Base-by-base conservation (phyloP, 192 early-diverging fungal species). In the Dissophora globulifera region DNA sequence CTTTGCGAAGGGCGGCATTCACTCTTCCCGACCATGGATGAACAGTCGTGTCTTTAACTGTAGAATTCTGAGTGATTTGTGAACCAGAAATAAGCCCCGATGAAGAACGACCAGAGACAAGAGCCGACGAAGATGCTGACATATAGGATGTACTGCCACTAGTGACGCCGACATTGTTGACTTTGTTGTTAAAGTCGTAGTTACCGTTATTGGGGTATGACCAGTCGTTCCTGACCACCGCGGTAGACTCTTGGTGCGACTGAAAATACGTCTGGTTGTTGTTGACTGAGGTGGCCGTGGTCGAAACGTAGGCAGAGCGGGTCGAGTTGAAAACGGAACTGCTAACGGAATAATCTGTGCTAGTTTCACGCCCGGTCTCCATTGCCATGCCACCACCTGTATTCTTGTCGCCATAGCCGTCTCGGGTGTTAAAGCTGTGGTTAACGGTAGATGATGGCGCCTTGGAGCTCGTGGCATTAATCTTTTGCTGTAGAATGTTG, bases 1-100 rank as follows among this genome's bases (percentile, higher is more conserved):
- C 81, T 11, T 87, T 70, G 0, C 67, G 80, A 23, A 97, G 75
- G 10, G 89, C 91, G 43, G 87, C 88, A 51, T 71, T 63, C 25
- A 95, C 91, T 33, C 94, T 89, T 1, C 82, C 70, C 3, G 89
- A 84, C 93, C 93, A 96, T 27, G 89, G 89, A 63, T 85, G 83
- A 17, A 48, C 13, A 2, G 54, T 49, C 6, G 49, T 29, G 10
- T 67, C 63, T 31, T 62, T 56, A 17, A 47, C 30, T 17, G 46
- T 29, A 33, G 61, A 46, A 4, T 58, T 50, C 26, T 49, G 47
- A 25, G 56, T 49, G 38, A 29, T 41, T 2, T 56, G 43, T 6
- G 30, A 41, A 31, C 13, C 56, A n/a, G 41, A 38, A 1, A 16
- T 32, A 19, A 22, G 4, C 35, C 8, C 33, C 16, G 59, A 0